Evolutionary conservation across 1,139 yeast genomes (phyloP).

Genomic region (Ogataea hybrid): DNA sequence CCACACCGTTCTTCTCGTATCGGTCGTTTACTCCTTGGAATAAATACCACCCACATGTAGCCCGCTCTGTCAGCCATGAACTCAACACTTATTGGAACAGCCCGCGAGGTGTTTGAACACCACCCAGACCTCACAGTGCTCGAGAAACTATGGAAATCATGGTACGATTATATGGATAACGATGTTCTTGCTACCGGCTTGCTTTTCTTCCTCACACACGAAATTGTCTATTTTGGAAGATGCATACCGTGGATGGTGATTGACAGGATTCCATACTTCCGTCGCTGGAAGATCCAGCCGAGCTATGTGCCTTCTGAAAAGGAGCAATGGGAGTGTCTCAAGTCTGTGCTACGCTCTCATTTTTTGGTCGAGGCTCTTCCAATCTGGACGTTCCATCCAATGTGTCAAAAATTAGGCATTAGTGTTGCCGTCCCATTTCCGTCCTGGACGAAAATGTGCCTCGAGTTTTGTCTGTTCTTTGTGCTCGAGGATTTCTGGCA

Average conservation of each 20-base stretch:
- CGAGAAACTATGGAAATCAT: constrained; percentile 77
- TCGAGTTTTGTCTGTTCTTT: constrained; percentile 75
- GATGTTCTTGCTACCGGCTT: constrained; percentile 85
- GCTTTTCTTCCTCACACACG: constrained; percentile 73
- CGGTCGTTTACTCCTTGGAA: not conserved
- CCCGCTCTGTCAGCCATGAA: constrained; percentile 1
- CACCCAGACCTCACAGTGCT: constrained; percentile 43
- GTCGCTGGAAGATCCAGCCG: constrained; percentile 80
- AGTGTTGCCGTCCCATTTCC: constrained; percentile 87
- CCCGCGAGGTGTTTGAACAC: constrained; percentile 17
- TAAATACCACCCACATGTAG: not conserved
- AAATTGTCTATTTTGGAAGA: constrained; percentile 79
- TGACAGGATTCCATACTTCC: constrained; percentile 73
- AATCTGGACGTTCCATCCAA: constrained; percentile 94
- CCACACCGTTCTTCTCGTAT: constrained; percentile 6
- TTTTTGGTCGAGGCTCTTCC: constrained; percentile 92
- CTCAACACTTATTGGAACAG: constrained; percentile 3
- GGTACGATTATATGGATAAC: constrained; percentile 73
- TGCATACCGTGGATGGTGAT: constrained; percentile 87
- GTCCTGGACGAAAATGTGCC: constrained; percentile 48
- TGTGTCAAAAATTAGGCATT: constrained; percentile 76
- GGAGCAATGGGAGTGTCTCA: constrained; percentile 92
- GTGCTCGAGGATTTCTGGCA: constrained; percentile 94
- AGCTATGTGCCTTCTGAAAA: constrained; percentile 71
- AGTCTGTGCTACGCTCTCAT: constrained; percentile 81